Evolutionary conservation across 1,139 yeast species (phyloP), one percentile per base, ranked within the genome.

Genomic region (Suhomyces ambrosiae): DNA sequence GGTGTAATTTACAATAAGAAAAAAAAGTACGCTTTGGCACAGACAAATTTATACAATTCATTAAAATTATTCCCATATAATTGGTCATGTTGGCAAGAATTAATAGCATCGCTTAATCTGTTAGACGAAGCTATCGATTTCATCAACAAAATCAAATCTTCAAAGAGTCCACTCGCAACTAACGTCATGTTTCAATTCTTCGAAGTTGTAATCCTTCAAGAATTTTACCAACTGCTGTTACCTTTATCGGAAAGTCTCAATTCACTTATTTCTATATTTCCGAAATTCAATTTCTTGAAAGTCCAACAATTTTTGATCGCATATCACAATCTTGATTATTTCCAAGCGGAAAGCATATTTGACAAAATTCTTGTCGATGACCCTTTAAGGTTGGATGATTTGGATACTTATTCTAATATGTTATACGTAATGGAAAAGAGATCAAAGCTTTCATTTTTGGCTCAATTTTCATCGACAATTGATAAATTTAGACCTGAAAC

Each of bases 41-140:
- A 82, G 41, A 65, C 71, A 17, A 66, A 68, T 33, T 70, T 89
- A 29, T 65, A 80, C 30, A 68, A 70, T 34, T 84, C 96, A 1
- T 58, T 85, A 12, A 58, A 68, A 13, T 34, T 74, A 18, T 88
- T 83, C 50, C 96, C 97, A 0, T 86, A 75, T 58, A 92, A 92
- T 53, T 92, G 97, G 97, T 79, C 92, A 38, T 86, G 95, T 42
- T 94, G 97, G 97, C 75, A 76, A 44, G 97, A 92, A 54, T 67
- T 92, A 25, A 67, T 84, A 10, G 68, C 79, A 3, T 82, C 94
- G 35, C 61, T 89, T 13, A 64, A 76, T 4, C 74, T 81, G 18
- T 70, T 80, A 36, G 88, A 84, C 44, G 87, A 84, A 38, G 85
- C 87, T 0, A 42, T 71, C 9, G 57, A 60, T 5, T 63, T 82